Conservation (phyloP, 805 yeast species). For the Candida orba region DNA sequence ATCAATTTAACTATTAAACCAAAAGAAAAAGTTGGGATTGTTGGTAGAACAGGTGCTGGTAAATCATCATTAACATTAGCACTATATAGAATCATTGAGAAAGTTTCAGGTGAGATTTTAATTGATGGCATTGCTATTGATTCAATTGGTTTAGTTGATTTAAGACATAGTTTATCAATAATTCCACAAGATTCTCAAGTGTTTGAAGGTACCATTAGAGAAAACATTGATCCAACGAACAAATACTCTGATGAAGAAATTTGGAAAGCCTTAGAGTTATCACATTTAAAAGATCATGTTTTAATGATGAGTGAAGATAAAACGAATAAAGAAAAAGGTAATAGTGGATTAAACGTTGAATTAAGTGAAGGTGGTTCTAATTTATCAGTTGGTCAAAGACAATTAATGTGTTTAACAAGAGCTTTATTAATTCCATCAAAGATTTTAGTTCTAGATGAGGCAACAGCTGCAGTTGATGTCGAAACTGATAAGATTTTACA, state of each 20-base stretch:
- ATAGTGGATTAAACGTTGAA: slow-evolving; percentile 46
- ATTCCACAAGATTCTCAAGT: slow-evolving; percentile 95
- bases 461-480: slow-evolving; percentile 85
- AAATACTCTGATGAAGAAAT: slow-evolving; percentile 64
- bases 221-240: slow-evolving; percentile 79
- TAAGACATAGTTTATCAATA: slow-evolving; percentile 71
- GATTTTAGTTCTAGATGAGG: slow-evolving; percentile 72
- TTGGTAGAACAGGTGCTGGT: slow-evolving; percentile 97
- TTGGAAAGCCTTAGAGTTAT: slow-evolving; percentile 74
- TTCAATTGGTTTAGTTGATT: slow-evolving; percentile 65
- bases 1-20: slow-evolving; percentile 59
- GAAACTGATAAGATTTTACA: slow-evolving; percentile 75
- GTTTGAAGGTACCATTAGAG: slow-evolving; percentile 78
- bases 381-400: slow-evolving; percentile 72
- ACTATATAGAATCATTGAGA: slow-evolving; percentile 77
- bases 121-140: slow-evolving; percentile 68
- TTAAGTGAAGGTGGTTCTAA: slow-evolving; percentile 64
- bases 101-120: slow-evolving; percentile 57
- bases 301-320: slow-evolving; percentile 38
- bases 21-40: slow-evolving; percentile 86
- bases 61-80: slow-evolving; percentile 83
- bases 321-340: slow-evolving; percentile 34
- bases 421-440: slow-evolving; percentile 60
- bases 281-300: slow-evolving; percentile 70
- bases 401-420: slow-evolving; percentile 74